phyloP scores from a whole-genome alignment of 2,329 filamentous ascomycete genomes.

The Fusarium hostae region DNA sequence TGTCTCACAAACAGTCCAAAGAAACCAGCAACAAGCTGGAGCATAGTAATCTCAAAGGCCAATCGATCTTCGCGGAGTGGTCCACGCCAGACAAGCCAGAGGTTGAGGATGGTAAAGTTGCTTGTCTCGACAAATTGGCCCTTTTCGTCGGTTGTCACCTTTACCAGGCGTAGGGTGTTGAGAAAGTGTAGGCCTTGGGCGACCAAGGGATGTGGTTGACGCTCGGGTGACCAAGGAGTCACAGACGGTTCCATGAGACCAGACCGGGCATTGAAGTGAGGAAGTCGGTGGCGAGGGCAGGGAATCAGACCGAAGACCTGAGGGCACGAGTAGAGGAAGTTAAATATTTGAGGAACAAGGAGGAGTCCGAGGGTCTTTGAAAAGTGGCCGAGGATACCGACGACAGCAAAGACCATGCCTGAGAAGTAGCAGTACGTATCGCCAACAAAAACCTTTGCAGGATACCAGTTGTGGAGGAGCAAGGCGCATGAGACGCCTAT shows the following conservation, averaged over 20 bases:
- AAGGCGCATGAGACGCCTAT: constrained; percentile 90
- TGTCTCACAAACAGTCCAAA: constrained; percentile 87
- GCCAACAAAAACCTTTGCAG: constrained; percentile 93
- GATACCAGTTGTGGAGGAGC: constrained; percentile 94
- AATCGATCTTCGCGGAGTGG: constrained; percentile 88
- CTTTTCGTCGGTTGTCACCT: constrained; percentile 72
- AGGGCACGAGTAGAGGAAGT: constrained; percentile 92
- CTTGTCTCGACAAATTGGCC: constrained; percentile 81
- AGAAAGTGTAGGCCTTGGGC: constrained; percentile 74
- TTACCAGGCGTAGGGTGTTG: constrained; percentile 73
- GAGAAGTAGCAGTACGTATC: constrained; percentile 99
- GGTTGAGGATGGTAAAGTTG: constrained; percentile 93
- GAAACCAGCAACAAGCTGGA: constrained; percentile 82
- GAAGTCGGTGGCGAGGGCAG: constrained; percentile 91
- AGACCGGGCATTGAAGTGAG: constrained; percentile 85
- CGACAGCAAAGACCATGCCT: constrained; percentile 98
- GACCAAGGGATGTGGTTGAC: constrained; percentile 74
- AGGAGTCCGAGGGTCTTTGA: constrained; percentile 94
- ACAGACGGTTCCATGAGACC: constrained; percentile 88
- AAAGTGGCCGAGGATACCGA: constrained; percentile 96
- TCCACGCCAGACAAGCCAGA: constrained; percentile 96
- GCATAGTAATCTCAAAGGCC: constrained; percentile 79
- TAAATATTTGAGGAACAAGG: constrained; percentile 93
- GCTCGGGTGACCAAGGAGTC: constrained; percentile 75
- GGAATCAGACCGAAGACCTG: constrained; percentile 92